Evolutionary conservation across 306 rosid species (phyloP).

Genomic region (Malus orientalis): DNA sequence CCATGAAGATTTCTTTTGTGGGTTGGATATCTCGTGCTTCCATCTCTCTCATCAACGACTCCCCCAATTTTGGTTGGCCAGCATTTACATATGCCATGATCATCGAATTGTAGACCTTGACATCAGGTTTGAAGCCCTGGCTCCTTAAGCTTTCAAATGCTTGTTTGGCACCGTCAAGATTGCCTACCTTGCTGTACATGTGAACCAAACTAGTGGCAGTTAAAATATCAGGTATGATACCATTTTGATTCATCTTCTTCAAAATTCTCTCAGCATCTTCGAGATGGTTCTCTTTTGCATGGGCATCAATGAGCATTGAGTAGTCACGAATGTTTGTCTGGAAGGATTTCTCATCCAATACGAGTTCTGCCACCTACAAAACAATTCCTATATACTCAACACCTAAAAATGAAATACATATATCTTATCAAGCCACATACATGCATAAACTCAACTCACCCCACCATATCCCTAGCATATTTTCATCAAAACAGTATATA

Average conservation of each 20-base stretch:
- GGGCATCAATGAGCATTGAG: conserved; percentile 55
- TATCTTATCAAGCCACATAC: not conserved
- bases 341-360: conserved; percentile 66
- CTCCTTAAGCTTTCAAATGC: conserved; percentile 54
- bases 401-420: not conserved
- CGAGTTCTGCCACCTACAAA: conserved; percentile 70
- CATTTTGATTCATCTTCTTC: conserved; percentile 64
- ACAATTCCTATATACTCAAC: not conserved
- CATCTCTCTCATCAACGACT: conserved; percentile 58
- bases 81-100: conserved; percentile 62
- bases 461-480: not conserved
- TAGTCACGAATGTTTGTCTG: conserved; percentile 62
- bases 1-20: conserved; percentile 53
- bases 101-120: conserved; percentile 53
- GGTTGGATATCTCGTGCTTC: conserved; percentile 48
- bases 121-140: conserved; percentile 65
- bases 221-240: conserved; percentile 42
- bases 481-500: not conserved
- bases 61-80: conserved; percentile 41
- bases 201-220: conserved; percentile 48
- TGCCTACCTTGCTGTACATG: conserved; percentile 77
- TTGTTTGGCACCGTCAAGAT: conserved; percentile 49
- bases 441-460: not conserved
- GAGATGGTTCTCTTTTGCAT: conserved; percentile 53
- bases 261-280: conserved; percentile 74